Percentiles rank a stretch among this genome's conserved stretches.
Conservation (phyloP, 805 yeast genomes). For the Candida germanica region DNA sequence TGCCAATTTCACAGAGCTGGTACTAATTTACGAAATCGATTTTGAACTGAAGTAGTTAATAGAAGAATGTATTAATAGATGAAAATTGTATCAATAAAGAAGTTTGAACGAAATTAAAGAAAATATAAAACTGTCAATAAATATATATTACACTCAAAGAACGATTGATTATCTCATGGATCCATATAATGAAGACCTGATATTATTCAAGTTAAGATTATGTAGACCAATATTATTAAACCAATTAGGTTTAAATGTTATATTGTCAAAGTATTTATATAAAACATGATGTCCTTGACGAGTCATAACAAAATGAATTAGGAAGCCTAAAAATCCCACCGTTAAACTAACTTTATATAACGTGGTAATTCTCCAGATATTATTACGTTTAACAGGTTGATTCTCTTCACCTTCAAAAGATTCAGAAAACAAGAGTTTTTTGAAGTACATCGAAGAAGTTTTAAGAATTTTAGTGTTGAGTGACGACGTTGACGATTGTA, state of each 20-base stretch:
- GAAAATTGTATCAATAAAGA: no score
- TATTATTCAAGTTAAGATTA: constrained; percentile 33
- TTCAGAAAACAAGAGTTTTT: constrained; percentile 23
- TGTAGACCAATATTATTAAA: constrained; percentile 4
- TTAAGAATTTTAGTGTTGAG: constrained; percentile 23
- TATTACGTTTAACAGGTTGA: constrained; percentile 10
- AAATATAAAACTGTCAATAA: background rate
- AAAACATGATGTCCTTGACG: constrained; percentile 17
- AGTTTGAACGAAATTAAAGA: no score
- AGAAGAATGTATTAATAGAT: no score
- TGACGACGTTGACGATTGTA: constrained; percentile 26
- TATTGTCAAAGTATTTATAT: constrained; percentile 4
- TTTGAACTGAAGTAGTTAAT: constrained; percentile 15
- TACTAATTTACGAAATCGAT: constrained; percentile 76
- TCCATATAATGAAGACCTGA: constrained; percentile 28
- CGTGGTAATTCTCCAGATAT: constrained; percentile 14
- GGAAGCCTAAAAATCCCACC: constrained; percentile 37
- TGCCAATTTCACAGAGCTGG: constrained; percentile 74
- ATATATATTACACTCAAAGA: background rate
- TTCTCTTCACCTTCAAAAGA: constrained; percentile 5
- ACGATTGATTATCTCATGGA: constrained; percentile 6
- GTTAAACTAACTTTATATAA: constrained; percentile 35
- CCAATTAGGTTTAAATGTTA: constrained; percentile 9
- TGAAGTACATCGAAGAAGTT: constrained; percentile 30
- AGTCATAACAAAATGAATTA: constrained; percentile 32